A percentile compares a stretch with the other conserved stretches of the same genome.
Evolutionary conservation across 108 stramenopile genomes (phyloP).

Genomic region (Hondaea fermentalgiana): DNA sequence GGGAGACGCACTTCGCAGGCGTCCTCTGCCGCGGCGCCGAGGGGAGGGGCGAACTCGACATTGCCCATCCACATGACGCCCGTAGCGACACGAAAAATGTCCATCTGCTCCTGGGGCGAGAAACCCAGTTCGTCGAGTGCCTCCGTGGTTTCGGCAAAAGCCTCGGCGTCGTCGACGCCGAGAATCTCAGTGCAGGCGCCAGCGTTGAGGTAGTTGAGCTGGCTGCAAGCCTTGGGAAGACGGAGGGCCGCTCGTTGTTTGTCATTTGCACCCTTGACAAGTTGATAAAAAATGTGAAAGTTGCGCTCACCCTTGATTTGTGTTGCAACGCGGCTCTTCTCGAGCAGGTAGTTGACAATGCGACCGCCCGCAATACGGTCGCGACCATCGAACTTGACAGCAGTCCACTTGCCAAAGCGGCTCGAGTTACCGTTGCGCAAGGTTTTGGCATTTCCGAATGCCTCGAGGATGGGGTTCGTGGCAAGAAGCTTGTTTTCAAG

Average conservation of each 20-base stretch:
- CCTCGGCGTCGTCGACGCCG: slow-evolving; percentile 25
- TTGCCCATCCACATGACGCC: slow-evolving; percentile 39
- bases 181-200: slow-evolving; percentile 13
- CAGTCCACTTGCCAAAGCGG: slow-evolving; percentile 34
- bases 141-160: background rate
- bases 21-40: background rate
- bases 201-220: background rate
- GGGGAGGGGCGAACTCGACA: slow-evolving; percentile 57
- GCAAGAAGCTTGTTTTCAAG: slow-evolving; percentile 86
- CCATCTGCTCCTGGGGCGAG: background rate
- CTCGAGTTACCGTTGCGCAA: slow-evolving; percentile 41
- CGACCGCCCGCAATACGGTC: background rate
- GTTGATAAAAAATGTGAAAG: slow-evolving; percentile 42
- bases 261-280: background rate
- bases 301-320: slow-evolving; percentile 30
- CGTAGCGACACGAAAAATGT: slow-evolving; percentile 25
- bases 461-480: slow-evolving; percentile 96
- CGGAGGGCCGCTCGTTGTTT: slow-evolving; percentile 9
- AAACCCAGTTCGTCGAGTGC: slow-evolving; percentile 19
- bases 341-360: slow-evolving; percentile 34
- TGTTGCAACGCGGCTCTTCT: slow-evolving; percentile 27
- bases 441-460: slow-evolving; percentile 98
- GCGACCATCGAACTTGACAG: slow-evolving; percentile 16
- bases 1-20: slow-evolving; percentile 33
- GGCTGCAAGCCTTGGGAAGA: slow-evolving; percentile 22